These are phyloP conservation scores for Phallus indusiatus DNA, from an alignment of 768 basidiomycete species.

Conservation along the genomic window DNA sequence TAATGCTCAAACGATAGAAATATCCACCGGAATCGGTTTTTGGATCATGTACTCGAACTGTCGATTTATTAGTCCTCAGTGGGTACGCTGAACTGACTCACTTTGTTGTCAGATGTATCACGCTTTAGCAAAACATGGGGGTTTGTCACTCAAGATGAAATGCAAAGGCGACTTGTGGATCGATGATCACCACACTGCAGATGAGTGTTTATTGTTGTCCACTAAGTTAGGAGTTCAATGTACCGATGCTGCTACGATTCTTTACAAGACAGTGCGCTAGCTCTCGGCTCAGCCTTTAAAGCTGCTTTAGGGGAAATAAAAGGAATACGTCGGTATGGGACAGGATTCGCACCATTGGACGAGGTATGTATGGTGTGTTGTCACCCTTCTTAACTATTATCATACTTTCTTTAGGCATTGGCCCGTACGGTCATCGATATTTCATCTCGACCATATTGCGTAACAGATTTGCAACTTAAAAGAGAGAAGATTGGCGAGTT, in stretches of 20 bases:
- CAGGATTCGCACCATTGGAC: slow-evolving; percentile 92
- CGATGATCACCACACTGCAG: slow-evolving; percentile 98
- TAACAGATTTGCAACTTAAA: slow-evolving; percentile 79
- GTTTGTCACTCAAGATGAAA: slow-evolving; percentile 83
- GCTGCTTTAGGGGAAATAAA: slow-evolving; percentile 88
- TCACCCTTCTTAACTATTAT: slow-evolving; percentile 6
- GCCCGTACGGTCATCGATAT: slow-evolving; percentile 97
- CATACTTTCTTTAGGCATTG: slow-evolving; percentile 54
- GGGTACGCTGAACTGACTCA: neutral
- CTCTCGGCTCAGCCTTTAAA: slow-evolving; percentile 86
- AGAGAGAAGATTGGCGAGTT: slow-evolving; percentile 92
- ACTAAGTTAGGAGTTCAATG: neutral
- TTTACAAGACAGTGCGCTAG: slow-evolving; percentile 82
- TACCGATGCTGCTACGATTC: slow-evolving; percentile 9
- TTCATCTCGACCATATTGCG: slow-evolving; percentile 93
- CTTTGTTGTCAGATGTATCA: slow-evolving; percentile 74
- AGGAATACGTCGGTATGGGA: slow-evolving; percentile 92
- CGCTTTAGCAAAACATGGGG: slow-evolving; percentile 93
- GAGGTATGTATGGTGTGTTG: slow-evolving; percentile 61
- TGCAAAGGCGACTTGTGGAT: slow-evolving; percentile 96
- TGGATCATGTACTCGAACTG: slow-evolving; percentile 75
- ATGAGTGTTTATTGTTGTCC: slow-evolving; percentile 46
- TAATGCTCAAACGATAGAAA: slow-evolving; percentile 62
- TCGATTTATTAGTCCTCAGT: neutral
- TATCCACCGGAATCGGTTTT: slow-evolving; percentile 94